Base-by-base conservation (phyloP, 1,284 basidiomycete species). In the Paramarasmius palmivorus region DNA sequence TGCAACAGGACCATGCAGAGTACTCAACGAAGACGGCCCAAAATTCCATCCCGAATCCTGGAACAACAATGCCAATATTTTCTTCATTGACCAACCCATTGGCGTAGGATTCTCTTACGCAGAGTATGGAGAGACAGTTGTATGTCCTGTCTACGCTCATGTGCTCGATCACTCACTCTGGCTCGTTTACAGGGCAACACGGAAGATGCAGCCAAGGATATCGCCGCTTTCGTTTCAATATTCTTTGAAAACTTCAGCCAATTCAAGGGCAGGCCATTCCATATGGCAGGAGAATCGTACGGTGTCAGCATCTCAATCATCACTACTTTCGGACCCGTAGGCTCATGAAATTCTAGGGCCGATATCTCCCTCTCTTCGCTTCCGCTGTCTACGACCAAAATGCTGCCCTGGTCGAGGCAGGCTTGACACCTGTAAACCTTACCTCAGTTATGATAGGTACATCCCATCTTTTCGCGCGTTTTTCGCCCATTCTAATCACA, bases 201-300 rank as follows among this genome's bases (percentile, higher is more conserved):
- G 0, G 77, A 83, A 59, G 75, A 82, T 49, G 82, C 79, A 0
- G 83, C 78, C 0, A 62, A 71, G 47, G 82, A 85, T 61, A 74
- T 84, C 9, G 76, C 77, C 8, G 75, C 78, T 0, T 84, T 84
- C 61, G 65, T 84, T 20, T 66, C 75, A 22, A 78, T 83, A 42
- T 84, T 84, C 68, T 84, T 84, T 61, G 79, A 84, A 54, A 72
- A 78, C 19, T 86, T 86, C 62, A 61, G 54, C 32, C 72, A 79
- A 56, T 81, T 79, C 65, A 70, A 77, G 57, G 78, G 77, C 26
- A 20, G 86, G 15, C 68, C 74, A 3, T 83, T 90, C 68, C 88
- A 90, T 62, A 81, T 90, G 77, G 76, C 87, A 10, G 87, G 87
- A 8, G 87, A 90, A 68, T 86, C 83, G 0, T 88, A 87, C 63